Percentiles rank a stretch among this genome's conserved stretches.
phyloP scores from a whole-genome alignment of 495 filamentous ascomycete genomes.

The Platismatia glauca region DNA sequence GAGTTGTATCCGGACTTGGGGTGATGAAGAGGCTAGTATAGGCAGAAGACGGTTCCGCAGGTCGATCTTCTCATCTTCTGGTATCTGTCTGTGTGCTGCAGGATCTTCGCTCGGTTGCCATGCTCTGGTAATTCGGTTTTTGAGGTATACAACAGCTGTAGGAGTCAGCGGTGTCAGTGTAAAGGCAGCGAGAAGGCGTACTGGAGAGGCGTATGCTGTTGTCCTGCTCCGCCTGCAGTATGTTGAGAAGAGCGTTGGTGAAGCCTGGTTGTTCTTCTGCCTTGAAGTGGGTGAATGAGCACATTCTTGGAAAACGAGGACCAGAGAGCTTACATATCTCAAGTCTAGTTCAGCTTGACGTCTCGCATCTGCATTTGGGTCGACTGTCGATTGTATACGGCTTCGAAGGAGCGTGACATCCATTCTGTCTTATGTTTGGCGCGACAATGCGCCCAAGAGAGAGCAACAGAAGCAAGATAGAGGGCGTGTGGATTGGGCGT shows the following conservation, averaged over 20 bases:
- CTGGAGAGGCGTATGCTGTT: slow-evolving; percentile 75
- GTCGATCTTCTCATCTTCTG: slow-evolving; percentile 79
- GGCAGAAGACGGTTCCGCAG: slow-evolving; percentile 84
- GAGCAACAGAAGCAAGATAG: not conserved
- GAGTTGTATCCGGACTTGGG: slow-evolving; percentile 78
- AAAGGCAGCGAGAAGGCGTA: slow-evolving; percentile 37
- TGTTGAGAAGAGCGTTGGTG: slow-evolving; percentile 80
- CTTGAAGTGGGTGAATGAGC: slow-evolving; percentile 39
- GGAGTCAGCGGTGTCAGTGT: slow-evolving; percentile 14
- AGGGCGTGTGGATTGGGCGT: not conserved
- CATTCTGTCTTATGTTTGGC: slow-evolving; percentile 49
- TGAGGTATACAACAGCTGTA: slow-evolving; percentile 90
- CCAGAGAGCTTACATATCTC: slow-evolving; percentile 62
- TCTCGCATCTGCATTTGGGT: slow-evolving; percentile 74
- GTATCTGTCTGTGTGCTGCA: slow-evolving; percentile 53
- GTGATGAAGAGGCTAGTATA: slow-evolving; percentile 68
- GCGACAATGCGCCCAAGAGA: slow-evolving; percentile 20
- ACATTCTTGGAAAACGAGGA: not conserved
- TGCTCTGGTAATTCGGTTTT: slow-evolving; percentile 86
- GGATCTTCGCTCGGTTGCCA: slow-evolving; percentile 73
- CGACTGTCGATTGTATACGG: slow-evolving; percentile 81
- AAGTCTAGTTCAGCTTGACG: slow-evolving; percentile 84
- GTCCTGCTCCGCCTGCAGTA: slow-evolving; percentile 80
- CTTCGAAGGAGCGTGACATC: slow-evolving; percentile 77
- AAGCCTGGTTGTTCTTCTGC: slow-evolving; percentile 88